Conservation (phyloP, 805 yeast species). For the Myxozyma mucilagina region DNA sequence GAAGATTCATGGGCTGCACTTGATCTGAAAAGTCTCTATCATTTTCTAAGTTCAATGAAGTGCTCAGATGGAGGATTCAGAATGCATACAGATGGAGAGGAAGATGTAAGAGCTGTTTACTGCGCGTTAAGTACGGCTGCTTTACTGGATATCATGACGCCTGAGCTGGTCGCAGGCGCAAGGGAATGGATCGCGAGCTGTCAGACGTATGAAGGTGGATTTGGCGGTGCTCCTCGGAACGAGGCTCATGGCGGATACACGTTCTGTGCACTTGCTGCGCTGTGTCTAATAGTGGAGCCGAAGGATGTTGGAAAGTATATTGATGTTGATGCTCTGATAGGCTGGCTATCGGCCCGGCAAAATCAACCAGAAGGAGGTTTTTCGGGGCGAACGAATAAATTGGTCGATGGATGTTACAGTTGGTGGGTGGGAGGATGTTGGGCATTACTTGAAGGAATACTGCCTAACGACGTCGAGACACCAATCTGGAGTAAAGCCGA, state of each 20-base stretch:
- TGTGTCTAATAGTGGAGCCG: constrained; percentile 50
- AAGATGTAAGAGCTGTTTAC: constrained; percentile 77
- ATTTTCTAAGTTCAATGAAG: constrained; percentile 69
- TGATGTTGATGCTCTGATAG: constrained; percentile 51
- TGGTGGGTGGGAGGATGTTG: constrained; percentile 90
- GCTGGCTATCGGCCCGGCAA: constrained; percentile 76
- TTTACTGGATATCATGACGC: constrained; percentile 61
- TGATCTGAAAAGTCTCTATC: constrained; percentile 50
- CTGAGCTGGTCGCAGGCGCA: constrained; percentile 55
- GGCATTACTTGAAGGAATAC: constrained; percentile 60
- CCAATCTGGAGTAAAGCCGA: constrained; percentile 54
- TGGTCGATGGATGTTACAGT: constrained; percentile 94
- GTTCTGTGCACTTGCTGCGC: constrained; percentile 77
- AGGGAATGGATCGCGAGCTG: constrained; percentile 64
- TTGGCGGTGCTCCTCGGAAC: constrained; percentile 75
- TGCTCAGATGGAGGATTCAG: constrained; percentile 70
- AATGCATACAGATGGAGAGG: constrained; percentile 78
- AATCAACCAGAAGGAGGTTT: constrained; percentile 78
- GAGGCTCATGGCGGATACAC: constrained; percentile 99
- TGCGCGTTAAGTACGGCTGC: constrained; percentile 79
- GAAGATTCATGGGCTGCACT: constrained; percentile 47
- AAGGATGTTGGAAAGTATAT: constrained; percentile 42
- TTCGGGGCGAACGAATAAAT: constrained; percentile 84
- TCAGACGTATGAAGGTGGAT: constrained; percentile 95
- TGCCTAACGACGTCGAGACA: constrained; percentile 39